These are phyloP conservation scores for Fusarium chaquense DNA, from an alignment of 2,329 filamentous ascomycete species.

Conservation along the genomic window DNA sequence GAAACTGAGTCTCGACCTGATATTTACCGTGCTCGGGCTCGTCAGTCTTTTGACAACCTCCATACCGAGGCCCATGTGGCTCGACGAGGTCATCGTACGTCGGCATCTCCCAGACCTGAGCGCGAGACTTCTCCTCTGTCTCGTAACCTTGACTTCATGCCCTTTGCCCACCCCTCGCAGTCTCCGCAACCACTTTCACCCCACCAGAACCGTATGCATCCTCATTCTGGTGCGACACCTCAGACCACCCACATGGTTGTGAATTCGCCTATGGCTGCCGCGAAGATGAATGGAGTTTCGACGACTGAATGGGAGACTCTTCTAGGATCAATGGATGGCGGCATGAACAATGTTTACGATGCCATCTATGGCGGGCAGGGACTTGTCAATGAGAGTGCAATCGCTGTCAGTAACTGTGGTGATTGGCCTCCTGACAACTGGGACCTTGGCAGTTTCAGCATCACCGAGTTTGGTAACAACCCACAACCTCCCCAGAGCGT, in stretches of 20 bases:
- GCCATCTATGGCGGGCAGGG: conserved; percentile 79
- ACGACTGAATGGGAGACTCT: conserved; percentile 85
- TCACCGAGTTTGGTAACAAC: conserved; percentile 61
- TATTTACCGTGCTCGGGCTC: conserved; percentile 56
- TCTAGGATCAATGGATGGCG: conserved; percentile 82
- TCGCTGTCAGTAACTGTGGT: conserved; percentile 55
- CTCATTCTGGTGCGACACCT: conserved; percentile 37
- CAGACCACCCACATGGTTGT: conserved; percentile 48
- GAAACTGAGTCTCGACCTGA: conserved; percentile 52
- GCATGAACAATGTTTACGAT: conserved; percentile 85
- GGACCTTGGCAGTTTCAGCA: conserved; percentile 64
- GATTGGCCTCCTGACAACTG: conserved; percentile 70
- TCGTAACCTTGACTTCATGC: conserved; percentile 70
- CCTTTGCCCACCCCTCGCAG: conserved; percentile 60
- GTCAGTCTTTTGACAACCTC: conserved; percentile 63
- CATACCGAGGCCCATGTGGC: conserved; percentile 50
- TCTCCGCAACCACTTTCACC: conserved; percentile 65
- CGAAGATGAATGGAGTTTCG: conserved; percentile 62
- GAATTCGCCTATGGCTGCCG: conserved; percentile 32
- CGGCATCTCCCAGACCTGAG: conserved; percentile 56
- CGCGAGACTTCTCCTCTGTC: conserved; percentile 36
- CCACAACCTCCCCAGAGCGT: conserved; percentile 64
- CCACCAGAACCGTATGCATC: conserved; percentile 57
- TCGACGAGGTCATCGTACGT: conserved; percentile 62
- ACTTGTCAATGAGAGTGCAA: conserved; percentile 59